Base-by-base conservation (phyloP, 2,329 filamentous ascomycete species). In the Epichloe coenophiala region DNA sequence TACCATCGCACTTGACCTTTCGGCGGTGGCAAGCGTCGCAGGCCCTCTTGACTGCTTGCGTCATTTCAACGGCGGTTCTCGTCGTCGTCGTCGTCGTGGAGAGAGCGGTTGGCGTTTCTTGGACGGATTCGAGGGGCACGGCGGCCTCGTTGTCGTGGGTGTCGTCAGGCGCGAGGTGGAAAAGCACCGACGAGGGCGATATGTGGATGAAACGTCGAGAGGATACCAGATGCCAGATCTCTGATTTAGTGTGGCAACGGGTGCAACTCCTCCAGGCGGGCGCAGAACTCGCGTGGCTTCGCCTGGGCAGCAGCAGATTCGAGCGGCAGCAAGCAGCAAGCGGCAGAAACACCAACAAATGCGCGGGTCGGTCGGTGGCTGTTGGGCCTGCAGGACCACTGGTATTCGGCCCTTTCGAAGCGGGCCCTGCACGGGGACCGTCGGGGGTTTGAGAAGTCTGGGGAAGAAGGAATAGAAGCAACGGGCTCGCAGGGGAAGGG, bases 21-120 rank as follows among this genome's bases (percentile, higher is more conserved):
- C 83, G 78, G 56, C 81, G 80, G 71, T 86, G 83, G 63, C 83
- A 86, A 60, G 81, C 82, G 65, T 86, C 83, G 69, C 83, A 86
- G 53, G 83, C 83, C 61, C 81, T 69, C 61, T 78, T 78, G 47
- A 78, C 73, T 55, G 75, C 73, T 56, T 74, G 72, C 42, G 72
- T 66, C 74, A 74, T 74, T 56, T 59, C 63, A 59, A 17, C 8
- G 21, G 51, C 17, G 47, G 11, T 15, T 47, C 37, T 39, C 21
- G 21, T 23, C 21, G 23, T n/a, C 27, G 15, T 31, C 13, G 23
- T 8, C 27, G 31, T n/a, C 36, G 15, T 38, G 13, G 15, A 38
- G 12, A 13, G 15, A 9, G 13, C 13, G 23, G 17, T 12, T 11
- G 23, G 15, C 33, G 19, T 21, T 23, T 48, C 21, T 31, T 36